Evolutionary conservation across 2,329 filamentous ascomycete species (phyloP).

Genomic region (Laburnicola sp.): DNA sequence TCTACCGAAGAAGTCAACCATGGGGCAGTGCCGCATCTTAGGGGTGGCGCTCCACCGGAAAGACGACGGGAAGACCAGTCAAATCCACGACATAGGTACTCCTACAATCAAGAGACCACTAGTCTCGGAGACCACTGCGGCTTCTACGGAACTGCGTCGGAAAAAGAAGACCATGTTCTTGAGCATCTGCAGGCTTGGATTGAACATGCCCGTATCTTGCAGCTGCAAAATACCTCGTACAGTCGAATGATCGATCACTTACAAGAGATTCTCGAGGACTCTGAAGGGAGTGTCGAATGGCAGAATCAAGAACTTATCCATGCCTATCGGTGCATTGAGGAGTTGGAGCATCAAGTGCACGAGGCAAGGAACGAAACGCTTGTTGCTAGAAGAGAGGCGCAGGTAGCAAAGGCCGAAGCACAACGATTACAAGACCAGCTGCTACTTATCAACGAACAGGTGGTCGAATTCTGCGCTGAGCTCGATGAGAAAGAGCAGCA

Average conservation of each 20-base stretch:
- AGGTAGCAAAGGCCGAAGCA: not conserved
- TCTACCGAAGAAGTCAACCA: not conserved
- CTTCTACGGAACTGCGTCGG: not conserved
- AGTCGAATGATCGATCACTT: constrained; percentile 1
- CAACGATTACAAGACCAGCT: not conserved
- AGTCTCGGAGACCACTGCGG: not conserved
- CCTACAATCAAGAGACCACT: not conserved
- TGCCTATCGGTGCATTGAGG: not conserved
- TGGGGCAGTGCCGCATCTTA: not conserved
- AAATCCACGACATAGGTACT: not conserved
- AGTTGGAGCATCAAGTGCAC: constrained; percentile 1
- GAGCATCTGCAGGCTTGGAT: constrained; percentile 1
- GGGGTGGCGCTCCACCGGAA: not conserved
- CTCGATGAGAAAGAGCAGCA: not conserved
- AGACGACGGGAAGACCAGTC: too few relatives aligned
- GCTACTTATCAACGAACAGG: not conserved
- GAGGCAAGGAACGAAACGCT: not conserved
- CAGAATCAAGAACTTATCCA: constrained; percentile 2
- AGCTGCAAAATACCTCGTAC: constrained; percentile 4
- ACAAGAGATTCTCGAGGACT: constrained; percentile 3
- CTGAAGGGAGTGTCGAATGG: constrained; percentile 8
- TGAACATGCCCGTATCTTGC: constrained; percentile 1
- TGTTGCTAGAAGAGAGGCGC: not conserved
- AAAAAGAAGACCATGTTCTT: not conserved
- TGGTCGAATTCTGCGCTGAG: not conserved